Conservation (phyloP, 352 stramenopile species). For the Phytophthora foliorum region DNA sequence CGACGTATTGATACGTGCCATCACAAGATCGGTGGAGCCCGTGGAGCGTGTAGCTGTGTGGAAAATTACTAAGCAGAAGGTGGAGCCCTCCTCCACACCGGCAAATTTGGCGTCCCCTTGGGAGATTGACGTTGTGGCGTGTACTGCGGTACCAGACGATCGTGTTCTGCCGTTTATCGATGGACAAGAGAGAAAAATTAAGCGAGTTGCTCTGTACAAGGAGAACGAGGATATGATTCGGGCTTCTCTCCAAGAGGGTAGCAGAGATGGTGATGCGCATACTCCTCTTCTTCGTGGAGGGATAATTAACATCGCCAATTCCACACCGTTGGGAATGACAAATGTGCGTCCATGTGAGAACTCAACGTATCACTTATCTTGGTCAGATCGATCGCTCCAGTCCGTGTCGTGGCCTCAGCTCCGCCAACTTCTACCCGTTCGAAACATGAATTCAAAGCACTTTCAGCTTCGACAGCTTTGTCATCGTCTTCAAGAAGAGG, state of each 20-base stretch:
- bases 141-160: constrained; percentile 67
- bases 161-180: constrained; percentile 66
- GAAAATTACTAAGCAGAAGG: constrained; percentile 48
- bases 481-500: constrained; percentile 20
- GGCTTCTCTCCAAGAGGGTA: constrained; percentile 17
- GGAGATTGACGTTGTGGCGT: constrained; percentile 61
- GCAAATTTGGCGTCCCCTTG: constrained; percentile 3
- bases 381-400: constrained; percentile 62
- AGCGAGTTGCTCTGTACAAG: constrained; percentile 67
- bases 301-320: constrained; percentile 22
- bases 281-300: constrained; percentile 29
- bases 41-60: constrained; percentile 65
- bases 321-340: neutral
- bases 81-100: neutral
- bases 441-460: constrained; percentile 77
- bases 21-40: constrained; percentile 51
- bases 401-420: constrained; percentile 59
- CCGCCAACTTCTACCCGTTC: constrained; percentile 63
- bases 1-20: constrained; percentile 50
- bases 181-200: constrained; percentile 68
- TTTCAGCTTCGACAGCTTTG: constrained; percentile 58
- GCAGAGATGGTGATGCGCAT: neutral
- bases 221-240: constrained; percentile 39
- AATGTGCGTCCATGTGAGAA: constrained; percentile 37
- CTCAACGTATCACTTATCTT: constrained; percentile 64